Evolutionary conservation across 2,329 filamentous ascomycete genomes (phyloP), one percentile per base, ranked within the genome.

Genomic region (Talaromyces sp.): DNA sequence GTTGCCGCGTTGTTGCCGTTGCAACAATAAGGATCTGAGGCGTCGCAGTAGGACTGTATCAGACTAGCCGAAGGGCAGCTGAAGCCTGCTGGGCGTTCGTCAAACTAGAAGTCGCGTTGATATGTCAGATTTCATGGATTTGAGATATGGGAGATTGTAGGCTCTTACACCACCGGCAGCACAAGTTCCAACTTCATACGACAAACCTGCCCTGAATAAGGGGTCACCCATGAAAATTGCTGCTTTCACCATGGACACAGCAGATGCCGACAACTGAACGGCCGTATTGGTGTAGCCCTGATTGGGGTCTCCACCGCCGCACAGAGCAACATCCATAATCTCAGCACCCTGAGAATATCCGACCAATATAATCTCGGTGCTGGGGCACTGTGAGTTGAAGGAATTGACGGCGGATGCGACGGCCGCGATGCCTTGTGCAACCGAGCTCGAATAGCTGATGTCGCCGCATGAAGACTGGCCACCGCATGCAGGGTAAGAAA

Each of bases 171-270:
- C 87, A 67, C 80, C 77, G 41, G 84, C 83, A 41, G 70, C 76
- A 77, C 86, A 88, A 9, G 85, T 88, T 27, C 87, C 87, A 58
- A 88, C 84, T 60, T 87, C 82, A 72, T 87, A 89, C 1, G 85
- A 74, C 27, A 86, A 77, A 2, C 86, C 86, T 6, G 76, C 74
- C 8, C 81, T 77, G 69, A 85, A 84, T 65, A 86, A 81, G 3
- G 88, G 88, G 70, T 88, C 83, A 7, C 87, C 88, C 82, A 89
- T 85, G 72, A 88, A 85, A 68, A 90, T 88, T 14, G 83, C 85
- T 0, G 85, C 88, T 74, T 87, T 88, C 69, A 90, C 83, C 71
- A 83, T 82, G 3, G 75, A 77, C 8, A 87, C 75, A 3, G 85
- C 84, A 6, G 77, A 77, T 4, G 81, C 78, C 9, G 78, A 75